Base-by-base conservation (phyloP, 208 protist genomes). In the Acanthamoeba healyi region DNA sequence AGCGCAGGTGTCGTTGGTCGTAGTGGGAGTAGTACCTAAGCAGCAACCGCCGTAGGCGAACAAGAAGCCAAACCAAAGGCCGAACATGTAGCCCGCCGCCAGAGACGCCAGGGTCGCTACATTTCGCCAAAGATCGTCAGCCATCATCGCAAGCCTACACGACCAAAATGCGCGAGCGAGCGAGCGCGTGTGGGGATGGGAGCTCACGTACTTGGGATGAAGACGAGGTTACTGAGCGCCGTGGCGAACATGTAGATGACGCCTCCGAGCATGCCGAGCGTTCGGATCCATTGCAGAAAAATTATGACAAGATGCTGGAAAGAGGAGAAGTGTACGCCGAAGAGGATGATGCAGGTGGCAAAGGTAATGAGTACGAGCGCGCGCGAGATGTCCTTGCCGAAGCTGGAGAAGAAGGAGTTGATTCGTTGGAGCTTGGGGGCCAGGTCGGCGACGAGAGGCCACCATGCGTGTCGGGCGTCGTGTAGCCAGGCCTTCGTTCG, bases 201-300 rank as follows among this genome's bases (percentile, higher is more conserved):
- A 67, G 58, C 58, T 6, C 6, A 79, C 77, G 84, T 91, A 91
- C 84, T 74, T 74, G 84, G 84, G 19, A 91, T 91, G 40, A 91
- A 91, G 40, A 91, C 36, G 34, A 91, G 58, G 34, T 40, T 91
- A 34, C 58, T 74, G 38, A 91, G 26, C 22, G 84, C 84, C 2
- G 61, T 91, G 19, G 19, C 84, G 14, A 91, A 44, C 24, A 91
- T 40, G 40, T 91, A 91, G n/a, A 91, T 46, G 15, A 91, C 24
- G 38, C 84, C 84, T 24, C 84, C 84, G 0, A 70, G 22, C 84
- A 91, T 74, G 51, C 84, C 84, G 17, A 91, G 51, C 34, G 51
- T 91, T 74, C 61, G 84, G 36, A 91, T 74, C 84, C 84, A 91
- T 74, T 91, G 84, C 5, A 91, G 84, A 70, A 91, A 91, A 17